Evolutionary conservation across 2,329 filamentous ascomycete genomes (phyloP).

Genomic region (Apiospora arundinis): DNA sequence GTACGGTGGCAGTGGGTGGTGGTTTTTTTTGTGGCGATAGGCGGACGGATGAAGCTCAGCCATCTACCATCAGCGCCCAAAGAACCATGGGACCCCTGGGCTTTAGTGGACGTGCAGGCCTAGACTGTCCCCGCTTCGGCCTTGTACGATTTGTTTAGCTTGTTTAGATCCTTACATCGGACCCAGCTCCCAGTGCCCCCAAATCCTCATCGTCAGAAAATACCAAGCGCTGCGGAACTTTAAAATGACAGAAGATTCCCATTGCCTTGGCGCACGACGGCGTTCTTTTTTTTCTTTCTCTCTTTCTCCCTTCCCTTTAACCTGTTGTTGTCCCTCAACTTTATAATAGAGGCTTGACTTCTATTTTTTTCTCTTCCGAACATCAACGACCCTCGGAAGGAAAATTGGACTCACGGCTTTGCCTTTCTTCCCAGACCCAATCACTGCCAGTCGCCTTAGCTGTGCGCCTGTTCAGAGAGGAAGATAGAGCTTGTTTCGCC

Average conservation of each 20-base stretch:
- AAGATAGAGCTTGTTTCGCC: not conserved
- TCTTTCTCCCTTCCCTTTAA: not conserved
- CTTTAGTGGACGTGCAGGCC: conserved; percentile 11
- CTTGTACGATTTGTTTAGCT: conserved; percentile 15
- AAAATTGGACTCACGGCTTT: not conserved
- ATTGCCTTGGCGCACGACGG: conserved; percentile 18
- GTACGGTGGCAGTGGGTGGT: not conserved
- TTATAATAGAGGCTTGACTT: not conserved
- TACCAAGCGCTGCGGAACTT: conserved; percentile 16
- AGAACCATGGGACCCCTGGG: conserved; percentile 1
- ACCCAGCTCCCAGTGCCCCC: conserved; percentile 3
- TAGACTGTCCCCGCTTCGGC: conserved; percentile 14
- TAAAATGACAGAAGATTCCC: conserved; percentile 22
- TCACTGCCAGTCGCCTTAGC: conserved; percentile 18
- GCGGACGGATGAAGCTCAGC: conserved; percentile 1
- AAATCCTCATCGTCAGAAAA: conserved; percentile 19
- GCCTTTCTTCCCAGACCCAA: not conserved
- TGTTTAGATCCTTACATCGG: conserved; percentile 19
- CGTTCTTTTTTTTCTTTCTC: not conserved
- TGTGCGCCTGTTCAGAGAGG: conserved; percentile 16
- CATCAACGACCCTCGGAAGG: not conserved
- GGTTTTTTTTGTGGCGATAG: conserved; percentile 6
- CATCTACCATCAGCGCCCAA: not conserved
- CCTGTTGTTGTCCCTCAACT: not conserved
- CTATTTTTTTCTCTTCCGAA: not conserved